Base-by-base conservation (phyloP, 805 yeast genomes). In the Yamadazyma olivae region DNA sequence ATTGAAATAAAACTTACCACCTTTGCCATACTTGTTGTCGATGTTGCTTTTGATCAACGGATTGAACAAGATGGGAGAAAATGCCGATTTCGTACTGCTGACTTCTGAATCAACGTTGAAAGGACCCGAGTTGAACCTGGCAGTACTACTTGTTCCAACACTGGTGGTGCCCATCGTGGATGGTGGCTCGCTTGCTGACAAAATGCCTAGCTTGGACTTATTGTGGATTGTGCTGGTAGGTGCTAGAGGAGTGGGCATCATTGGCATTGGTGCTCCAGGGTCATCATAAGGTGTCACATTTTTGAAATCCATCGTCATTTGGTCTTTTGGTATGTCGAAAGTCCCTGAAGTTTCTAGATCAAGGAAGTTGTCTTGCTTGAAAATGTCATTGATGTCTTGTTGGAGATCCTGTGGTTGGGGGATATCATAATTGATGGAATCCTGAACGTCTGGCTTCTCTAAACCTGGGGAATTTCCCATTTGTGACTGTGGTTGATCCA, bases 231-330 rank as follows among this genome's bases (percentile, higher is more conserved):
- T 30, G n/a, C 30, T n/a, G 16, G 46, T 28, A 1, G 62, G 57
- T 2, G 71, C 57, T 0, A 71, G 61, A 2, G 79, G 77, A 5
- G 78, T 73, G 0, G 75, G 70, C 14, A 75, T 59, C 0, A 62
- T 46, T 2, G 95, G 91, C 2, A 79, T 62, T 3, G 95, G 95
- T 0, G 95, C 95, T 29, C 95, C 95, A 0, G 95, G 95, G 53
- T 85, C 95, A 32, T 69, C 75, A 47, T 83, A 83, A 2, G 79
- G 71, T 2, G 67, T 56, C 14, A 40, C 33, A 16, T 46, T 44
- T 6, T 71, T 64, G 12, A 24, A 29, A 6, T 37, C 33, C 9
- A 75, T 48, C 7, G 79, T 74, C 72, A 79, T 79, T 46, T 78
- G 77, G 40, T 75, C 76, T 34, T 72, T 63, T 0, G 83, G 83